phyloP scores from a whole-genome alignment of 23 red algal species.

The Gracilaria vermiculophylla region DNA sequence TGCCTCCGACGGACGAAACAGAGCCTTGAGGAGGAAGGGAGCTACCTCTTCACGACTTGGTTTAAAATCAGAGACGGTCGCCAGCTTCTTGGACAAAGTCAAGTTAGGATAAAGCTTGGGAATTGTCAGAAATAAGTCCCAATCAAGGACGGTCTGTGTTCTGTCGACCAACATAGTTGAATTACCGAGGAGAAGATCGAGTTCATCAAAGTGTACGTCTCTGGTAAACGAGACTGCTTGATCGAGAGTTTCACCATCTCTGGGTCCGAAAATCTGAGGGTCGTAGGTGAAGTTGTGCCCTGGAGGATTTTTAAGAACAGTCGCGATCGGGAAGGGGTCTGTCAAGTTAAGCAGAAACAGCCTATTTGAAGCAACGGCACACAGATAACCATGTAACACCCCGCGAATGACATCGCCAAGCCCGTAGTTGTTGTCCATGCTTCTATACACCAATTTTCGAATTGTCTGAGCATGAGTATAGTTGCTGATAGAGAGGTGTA shows the following conservation, averaged over 20 bases:
- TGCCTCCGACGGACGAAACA: not conserved
- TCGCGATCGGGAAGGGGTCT: constrained; percentile 6
- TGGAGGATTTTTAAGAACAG: not conserved
- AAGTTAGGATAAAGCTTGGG: constrained; percentile 5
- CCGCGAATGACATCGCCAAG: constrained; percentile 48
- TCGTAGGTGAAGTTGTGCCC: constrained; percentile 28
- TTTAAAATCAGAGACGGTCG: not conserved
- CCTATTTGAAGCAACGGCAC: constrained; percentile 17
- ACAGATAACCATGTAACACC: constrained; percentile 13
- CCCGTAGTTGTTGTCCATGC: constrained; percentile 4
- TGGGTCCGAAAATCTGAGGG: not conserved
- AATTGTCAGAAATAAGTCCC: constrained; percentile 14
- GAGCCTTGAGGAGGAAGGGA: constrained; percentile 14
- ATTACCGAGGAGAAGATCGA: not conserved
- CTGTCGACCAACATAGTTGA: not conserved
- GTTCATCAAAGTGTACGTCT: not conserved
- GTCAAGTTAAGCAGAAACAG: constrained; percentile 21
- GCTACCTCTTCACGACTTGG: not conserved
- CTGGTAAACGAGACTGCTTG: not conserved
- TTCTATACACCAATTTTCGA: constrained; percentile 8
- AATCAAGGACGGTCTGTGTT: constrained; percentile 13
- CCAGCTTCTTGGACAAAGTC: not conserved
- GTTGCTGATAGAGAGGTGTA: not conserved
- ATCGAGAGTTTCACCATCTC: not conserved
- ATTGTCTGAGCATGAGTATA: constrained; percentile 15